Conservation (phyloP, 192 early-diverging fungal genomes). For the Geosiphon pyriformis region DNA sequence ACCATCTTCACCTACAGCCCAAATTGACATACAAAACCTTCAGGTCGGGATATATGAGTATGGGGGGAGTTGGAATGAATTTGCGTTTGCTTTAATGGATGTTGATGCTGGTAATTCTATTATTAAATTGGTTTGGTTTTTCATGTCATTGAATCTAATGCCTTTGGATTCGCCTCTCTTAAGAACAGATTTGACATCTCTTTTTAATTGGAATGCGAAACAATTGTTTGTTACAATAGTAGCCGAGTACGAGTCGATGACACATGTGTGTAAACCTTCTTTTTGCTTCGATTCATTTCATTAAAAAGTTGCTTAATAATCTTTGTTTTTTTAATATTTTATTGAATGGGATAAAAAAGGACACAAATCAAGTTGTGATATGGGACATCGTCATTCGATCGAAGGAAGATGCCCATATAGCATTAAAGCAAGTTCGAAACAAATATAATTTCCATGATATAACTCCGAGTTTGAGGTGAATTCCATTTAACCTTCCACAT, state of each 20-base stretch:
- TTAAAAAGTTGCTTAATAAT: constrained; percentile 6
- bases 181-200: constrained; percentile 59
- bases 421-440: constrained; percentile 45
- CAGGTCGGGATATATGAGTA: constrained; percentile 11
- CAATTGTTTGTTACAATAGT: constrained; percentile 77
- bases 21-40: constrained; percentile 2
- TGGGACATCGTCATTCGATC: constrained; percentile 78
- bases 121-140: neutral
- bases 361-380: constrained; percentile 68
- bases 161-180: neutral
- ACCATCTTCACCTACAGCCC: constrained; percentile 7
- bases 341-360: too few relatives aligned
- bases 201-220: constrained; percentile 92
- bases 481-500: neutral
- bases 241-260: constrained; percentile 66
- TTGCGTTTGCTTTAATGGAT: constrained; percentile 14
- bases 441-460: constrained; percentile 75
- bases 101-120: constrained; percentile 17
- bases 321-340: constrained; percentile 1
- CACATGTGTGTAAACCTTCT: constrained; percentile 48
- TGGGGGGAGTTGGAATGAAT: constrained; percentile 4
- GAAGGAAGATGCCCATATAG: constrained; percentile 60
- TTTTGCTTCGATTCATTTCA: neutral
- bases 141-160: neutral
- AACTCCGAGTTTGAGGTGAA: constrained; percentile 60